Conservation (phyloP, 805 yeast species). For the Clavispora phyllophila region DNA sequence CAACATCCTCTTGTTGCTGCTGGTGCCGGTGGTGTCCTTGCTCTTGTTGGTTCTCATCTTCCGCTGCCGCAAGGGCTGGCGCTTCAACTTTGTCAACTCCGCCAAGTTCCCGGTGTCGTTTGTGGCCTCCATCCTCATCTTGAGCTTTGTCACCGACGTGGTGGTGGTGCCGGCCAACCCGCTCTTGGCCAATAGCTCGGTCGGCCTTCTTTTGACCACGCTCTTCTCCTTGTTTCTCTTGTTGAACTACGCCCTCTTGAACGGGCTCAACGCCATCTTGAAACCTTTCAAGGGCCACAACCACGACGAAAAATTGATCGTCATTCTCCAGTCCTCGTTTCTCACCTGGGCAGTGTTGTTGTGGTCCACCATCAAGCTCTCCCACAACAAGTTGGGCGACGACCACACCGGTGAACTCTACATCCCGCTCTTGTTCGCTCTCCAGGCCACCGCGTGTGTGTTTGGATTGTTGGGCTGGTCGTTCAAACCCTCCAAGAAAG, state of each 20-base stretch:
- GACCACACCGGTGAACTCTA: slow-evolving; percentile 53
- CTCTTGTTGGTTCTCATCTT: slow-evolving; percentile 45
- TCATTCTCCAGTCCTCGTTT: slow-evolving; percentile 49
- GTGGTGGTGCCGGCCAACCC: slow-evolving; percentile 20
- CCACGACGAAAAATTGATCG: slow-evolving; percentile 51
- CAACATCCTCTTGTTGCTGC: slow-evolving; percentile 48
- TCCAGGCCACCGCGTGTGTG: slow-evolving; percentile 43
- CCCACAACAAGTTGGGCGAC: slow-evolving; percentile 35
- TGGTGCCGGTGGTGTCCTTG: slow-evolving; percentile 50
- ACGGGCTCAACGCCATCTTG: slow-evolving; percentile 33
- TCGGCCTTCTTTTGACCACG: slow-evolving; percentile 28
- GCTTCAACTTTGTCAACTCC: slow-evolving; percentile 35
- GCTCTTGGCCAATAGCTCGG: slow-evolving; percentile 38
- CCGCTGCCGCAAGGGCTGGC: slow-evolving; percentile 45
- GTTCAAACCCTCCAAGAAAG: slow-evolving; percentile 16
- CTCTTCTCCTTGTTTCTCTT: slow-evolving; percentile 47
- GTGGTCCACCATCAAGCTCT: slow-evolving; percentile 41
- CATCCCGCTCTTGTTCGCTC: slow-evolving; percentile 40
- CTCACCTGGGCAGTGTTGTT: slow-evolving; percentile 55
- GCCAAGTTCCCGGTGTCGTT: slow-evolving; percentile 51
- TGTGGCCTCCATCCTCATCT: slow-evolving; percentile 34
- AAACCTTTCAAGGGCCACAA: slow-evolving; percentile 27
- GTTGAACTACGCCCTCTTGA: slow-evolving; percentile 52
- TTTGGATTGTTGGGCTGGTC: slow-evolving; percentile 51
- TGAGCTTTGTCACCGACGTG: slow-evolving; percentile 19